Conservation (phyloP, 2,329 filamentous ascomycete species). For the Colletotrichum coccodes region DNA sequence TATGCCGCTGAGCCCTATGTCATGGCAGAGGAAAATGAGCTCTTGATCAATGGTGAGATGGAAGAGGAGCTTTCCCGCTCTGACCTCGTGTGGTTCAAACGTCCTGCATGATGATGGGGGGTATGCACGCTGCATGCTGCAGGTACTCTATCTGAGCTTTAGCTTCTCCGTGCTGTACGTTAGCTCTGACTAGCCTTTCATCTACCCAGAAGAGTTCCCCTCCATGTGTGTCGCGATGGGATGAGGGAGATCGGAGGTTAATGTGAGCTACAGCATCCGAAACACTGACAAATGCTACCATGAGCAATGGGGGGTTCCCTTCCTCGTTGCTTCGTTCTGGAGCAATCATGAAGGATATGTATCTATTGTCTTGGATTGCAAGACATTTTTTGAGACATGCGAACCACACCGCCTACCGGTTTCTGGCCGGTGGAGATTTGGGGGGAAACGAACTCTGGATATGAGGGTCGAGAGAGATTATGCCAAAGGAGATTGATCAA, state of each 20-base stretch:
- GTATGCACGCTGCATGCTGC: slow-evolving; percentile 4
- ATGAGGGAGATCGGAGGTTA: slow-evolving; percentile 6
- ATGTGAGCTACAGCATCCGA: slow-evolving; percentile 6
- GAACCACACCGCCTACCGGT: slow-evolving; percentile 1
- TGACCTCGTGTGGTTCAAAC: slow-evolving; percentile 7
- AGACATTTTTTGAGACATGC: slow-evolving; percentile 8
- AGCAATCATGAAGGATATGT: no score
- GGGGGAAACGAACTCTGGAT: not conserved
- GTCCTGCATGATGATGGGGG: not conserved
- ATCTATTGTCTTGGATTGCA: no score
- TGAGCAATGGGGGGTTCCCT: not conserved
- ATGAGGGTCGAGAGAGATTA: not conserved
- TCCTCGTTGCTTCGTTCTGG: no score
- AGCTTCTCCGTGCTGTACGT: not conserved
- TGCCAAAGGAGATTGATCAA: slow-evolving; percentile 2
- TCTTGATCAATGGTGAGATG: not conserved
- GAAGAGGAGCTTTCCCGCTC: not conserved
- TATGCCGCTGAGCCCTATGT: not conserved
- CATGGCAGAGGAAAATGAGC: not conserved
- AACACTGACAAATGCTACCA: not conserved
- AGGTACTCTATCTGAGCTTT: slow-evolving; percentile 4
- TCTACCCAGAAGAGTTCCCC: not conserved
- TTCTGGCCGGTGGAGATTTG: not conserved
- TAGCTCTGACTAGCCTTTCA: not conserved
- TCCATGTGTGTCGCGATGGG: not conserved